These are phyloP conservation scores for Candida anglica DNA, from an alignment of 805 yeast species.

Conservation along the genomic window DNA sequence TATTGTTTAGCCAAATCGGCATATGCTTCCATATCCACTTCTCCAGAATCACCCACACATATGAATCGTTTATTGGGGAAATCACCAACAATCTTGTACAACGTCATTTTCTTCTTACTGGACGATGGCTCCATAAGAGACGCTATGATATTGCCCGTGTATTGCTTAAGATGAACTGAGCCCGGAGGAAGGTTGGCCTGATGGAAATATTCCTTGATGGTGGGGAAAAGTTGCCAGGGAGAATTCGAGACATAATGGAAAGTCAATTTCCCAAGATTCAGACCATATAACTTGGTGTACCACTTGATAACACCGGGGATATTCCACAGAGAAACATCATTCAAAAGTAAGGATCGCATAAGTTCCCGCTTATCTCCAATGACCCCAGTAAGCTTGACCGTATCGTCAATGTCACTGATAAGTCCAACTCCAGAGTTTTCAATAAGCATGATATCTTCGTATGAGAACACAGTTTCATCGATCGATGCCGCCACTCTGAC, in stretches of 20 bases:
- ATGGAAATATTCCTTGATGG: conserved; percentile 54
- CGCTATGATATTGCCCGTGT: conserved; percentile 75
- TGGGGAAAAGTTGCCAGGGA: conserved; percentile 82
- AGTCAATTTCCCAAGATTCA: conserved; percentile 40
- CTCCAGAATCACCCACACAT: conserved; percentile 94
- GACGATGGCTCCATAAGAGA: conserved; percentile 85
- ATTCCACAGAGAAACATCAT: conserved; percentile 61
- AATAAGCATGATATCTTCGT: conserved; percentile 43
- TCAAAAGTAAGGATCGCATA: conserved; percentile 72
- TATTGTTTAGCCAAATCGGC: conserved; percentile 56
- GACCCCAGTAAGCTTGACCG: conserved; percentile 87
- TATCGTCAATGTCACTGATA: conserved; percentile 92
- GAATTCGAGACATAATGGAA: conserved; percentile 94
- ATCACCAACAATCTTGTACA: conserved; percentile 61
- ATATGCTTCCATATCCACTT: conserved; percentile 91
- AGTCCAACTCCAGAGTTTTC: conserved; percentile 56
- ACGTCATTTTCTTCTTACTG: conserved; percentile 67
- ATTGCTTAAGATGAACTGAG: conserved; percentile 83
- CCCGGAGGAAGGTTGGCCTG: conserved; percentile 66
- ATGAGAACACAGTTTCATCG: conserved; percentile 45
- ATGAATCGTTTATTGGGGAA: conserved; percentile 77
- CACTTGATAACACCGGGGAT: conserved; percentile 74
- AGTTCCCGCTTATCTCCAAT: conserved; percentile 82
- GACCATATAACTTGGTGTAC: conserved; percentile 48
- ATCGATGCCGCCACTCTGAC: conserved; percentile 47